Conservation (phyloP, 805 yeast genomes). For the Candida ficus region DNA sequence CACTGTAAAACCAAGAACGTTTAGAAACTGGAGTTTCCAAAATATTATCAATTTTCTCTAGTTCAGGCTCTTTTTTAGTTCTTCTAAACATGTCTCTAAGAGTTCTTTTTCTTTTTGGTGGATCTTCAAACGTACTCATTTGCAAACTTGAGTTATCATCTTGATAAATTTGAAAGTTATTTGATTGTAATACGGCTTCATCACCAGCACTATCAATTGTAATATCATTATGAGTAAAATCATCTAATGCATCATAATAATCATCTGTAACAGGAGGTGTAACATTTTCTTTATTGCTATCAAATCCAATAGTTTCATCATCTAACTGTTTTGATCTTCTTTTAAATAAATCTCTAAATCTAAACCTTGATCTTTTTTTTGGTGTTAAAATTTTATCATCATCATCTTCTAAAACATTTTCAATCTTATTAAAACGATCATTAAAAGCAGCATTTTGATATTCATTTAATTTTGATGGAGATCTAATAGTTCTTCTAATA, state of each 20-base stretch:
- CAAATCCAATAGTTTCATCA: background rate
- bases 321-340: constrained; percentile 7
- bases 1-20: too few relatives aligned
- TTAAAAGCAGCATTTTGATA: constrained; percentile 7
- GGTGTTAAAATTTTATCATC: background rate
- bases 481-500: constrained; percentile 4
- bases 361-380: background rate
- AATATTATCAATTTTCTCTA: background rate
- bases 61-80: background rate
- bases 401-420: background rate
- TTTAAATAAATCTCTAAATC: constrained; percentile 6
- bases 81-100: constrained; percentile 2
- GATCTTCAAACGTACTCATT: constrained; percentile 1
- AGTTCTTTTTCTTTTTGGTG: constrained; percentile 1
- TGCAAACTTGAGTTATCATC: constrained; percentile 10
- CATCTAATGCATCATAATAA: constrained; percentile 2
- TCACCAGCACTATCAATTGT: background rate
- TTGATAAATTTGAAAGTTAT: constrained; percentile 2
- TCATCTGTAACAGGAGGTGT: constrained; percentile 4
- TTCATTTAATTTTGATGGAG: constrained; percentile 4
- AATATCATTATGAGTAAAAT: constrained; percentile 1
- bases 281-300: constrained; percentile 6
- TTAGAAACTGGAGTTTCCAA: background rate
- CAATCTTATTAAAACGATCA: constrained; percentile 1
- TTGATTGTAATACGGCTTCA: background rate